Evolutionary conservation across 202 grass and related monocot genomes (phyloP).

Genomic region (Saccharum hybrid): DNA sequence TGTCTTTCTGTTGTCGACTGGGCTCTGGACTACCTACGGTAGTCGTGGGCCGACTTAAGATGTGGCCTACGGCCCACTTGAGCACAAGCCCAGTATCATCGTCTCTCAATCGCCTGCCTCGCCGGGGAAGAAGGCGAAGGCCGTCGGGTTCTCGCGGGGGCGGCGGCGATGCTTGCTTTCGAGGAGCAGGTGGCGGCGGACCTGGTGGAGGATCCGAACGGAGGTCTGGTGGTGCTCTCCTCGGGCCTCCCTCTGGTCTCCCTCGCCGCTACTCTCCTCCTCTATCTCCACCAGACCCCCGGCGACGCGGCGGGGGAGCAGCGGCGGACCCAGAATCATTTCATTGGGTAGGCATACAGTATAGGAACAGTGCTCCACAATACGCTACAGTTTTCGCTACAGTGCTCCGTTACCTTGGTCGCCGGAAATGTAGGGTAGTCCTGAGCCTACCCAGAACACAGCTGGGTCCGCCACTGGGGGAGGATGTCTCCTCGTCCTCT

Average conservation of each 20-base stretch:
- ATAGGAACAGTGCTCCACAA: too few species aligned
- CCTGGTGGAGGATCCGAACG: conserved; percentile 85
- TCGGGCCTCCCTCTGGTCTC: conserved; percentile 77
- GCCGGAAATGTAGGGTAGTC: too few species aligned
- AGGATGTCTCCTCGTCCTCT: conserved; percentile 82
- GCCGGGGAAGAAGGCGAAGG: not conserved
- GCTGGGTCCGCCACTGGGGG: too few species aligned
- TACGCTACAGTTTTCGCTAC: too few species aligned
- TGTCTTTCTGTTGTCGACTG: not conserved
- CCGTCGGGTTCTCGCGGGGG: not conserved
- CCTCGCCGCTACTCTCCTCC: conserved; percentile 62
- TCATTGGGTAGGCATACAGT: too few species aligned
- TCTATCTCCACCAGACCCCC: conserved; percentile 62
- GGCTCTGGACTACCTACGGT: not conserved
- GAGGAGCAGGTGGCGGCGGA: conserved; percentile 79
- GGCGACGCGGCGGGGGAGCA: conserved; percentile 33
- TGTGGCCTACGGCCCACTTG: not conserved
- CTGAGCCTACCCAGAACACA: too few species aligned
- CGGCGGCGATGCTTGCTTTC: conserved; percentile 62
- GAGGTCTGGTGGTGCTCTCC: conserved; percentile 76
- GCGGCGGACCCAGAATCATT: too few species aligned
- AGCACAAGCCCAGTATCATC: not conserved
- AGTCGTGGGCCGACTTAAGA: not conserved
- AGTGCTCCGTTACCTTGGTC: too few species aligned
- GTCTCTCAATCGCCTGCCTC: not conserved